phyloP scores from a whole-genome alignment of 1,284 basidiomycete genomes.

The Irpex sp. region DNA sequence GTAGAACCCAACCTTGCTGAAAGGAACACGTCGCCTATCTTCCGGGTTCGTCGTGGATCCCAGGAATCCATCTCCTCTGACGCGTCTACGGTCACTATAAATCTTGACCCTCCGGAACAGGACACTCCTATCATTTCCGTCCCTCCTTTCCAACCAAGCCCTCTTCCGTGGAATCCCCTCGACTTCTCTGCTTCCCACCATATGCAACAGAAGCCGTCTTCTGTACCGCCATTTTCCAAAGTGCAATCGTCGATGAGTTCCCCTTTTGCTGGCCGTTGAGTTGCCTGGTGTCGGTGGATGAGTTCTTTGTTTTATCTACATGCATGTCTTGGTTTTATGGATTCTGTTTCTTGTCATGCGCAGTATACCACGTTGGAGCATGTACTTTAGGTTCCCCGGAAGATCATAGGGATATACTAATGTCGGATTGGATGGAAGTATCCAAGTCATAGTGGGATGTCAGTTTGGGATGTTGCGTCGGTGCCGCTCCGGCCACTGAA shows the following conservation, averaged over 20 bases:
- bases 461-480: too few relatives aligned
- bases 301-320: not conserved
- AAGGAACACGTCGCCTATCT: not conserved
- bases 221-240: not conserved
- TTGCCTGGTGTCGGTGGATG: not conserved
- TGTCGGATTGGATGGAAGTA: not conserved
- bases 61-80: not conserved
- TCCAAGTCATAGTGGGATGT: too few relatives aligned
- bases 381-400: not conserved
- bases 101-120: not conserved
- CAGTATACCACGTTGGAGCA: not conserved
- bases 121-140: not conserved
- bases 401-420: not conserved
- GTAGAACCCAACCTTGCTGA: not conserved
- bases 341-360: not conserved
- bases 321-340: not conserved
- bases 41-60: not conserved
- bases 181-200: slow-evolving; percentile 3
- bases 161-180: slow-evolving; percentile 6
- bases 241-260: not conserved
- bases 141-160: slow-evolving; percentile 7
- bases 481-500: too few relatives aligned
- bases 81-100: not conserved
- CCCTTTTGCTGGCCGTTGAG: not conserved
- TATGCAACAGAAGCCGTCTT: not conserved